A percentile compares a stretch with the other conserved stretches of the same genome.
phyloP scores from a whole-genome alignment of 306 rosid genomes.

The Chamaecrista fasciculata region DNA sequence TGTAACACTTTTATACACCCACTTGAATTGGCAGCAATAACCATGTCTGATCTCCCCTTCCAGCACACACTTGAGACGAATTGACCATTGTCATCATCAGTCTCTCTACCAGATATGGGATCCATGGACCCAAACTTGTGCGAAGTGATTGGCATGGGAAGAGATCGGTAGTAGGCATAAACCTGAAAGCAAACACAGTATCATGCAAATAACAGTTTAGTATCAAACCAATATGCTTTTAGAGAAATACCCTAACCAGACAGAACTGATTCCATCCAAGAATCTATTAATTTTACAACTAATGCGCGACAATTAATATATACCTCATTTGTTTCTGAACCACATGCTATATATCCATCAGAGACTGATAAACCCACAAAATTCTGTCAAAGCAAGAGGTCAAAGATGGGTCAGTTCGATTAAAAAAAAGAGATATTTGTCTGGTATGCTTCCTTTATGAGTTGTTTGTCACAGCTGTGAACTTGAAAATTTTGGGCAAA shows the following conservation, averaged over 20 bases:
- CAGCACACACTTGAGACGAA: constrained; percentile 97
- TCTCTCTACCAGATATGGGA: constrained; percentile 85
- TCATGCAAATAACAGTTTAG: neutral
- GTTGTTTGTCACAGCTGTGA: constrained; percentile 15
- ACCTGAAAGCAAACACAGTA: constrained; percentile 52
- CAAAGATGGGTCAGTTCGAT: constrained; percentile 19
- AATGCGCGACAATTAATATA: constrained; percentile 28
- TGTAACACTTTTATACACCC: constrained; percentile 87
- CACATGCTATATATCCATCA: constrained; percentile 89
- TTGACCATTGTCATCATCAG: constrained; percentile 74
- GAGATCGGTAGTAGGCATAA: constrained; percentile 73
- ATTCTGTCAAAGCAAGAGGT: constrained; percentile 60
- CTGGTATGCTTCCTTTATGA: neutral
- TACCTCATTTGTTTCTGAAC: constrained; percentile 99
- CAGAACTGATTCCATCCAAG: constrained; percentile 13
- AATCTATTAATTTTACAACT: neutral
- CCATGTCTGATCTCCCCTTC: constrained; percentile 81
- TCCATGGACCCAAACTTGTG: constrained; percentile 79
- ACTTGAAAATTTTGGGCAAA: constrained; percentile 8
- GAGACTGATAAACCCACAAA: constrained; percentile 85
- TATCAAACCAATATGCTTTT: neutral
- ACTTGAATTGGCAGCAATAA: constrained; percentile 86
- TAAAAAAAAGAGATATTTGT: constrained; percentile 23
- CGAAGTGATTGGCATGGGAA: constrained; percentile 86
- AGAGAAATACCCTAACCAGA: neutral